These are phyloP conservation scores for Diospyros lotus DNA, from an alignment of 148 eudicot genomes.

Conservation along the genomic window DNA sequence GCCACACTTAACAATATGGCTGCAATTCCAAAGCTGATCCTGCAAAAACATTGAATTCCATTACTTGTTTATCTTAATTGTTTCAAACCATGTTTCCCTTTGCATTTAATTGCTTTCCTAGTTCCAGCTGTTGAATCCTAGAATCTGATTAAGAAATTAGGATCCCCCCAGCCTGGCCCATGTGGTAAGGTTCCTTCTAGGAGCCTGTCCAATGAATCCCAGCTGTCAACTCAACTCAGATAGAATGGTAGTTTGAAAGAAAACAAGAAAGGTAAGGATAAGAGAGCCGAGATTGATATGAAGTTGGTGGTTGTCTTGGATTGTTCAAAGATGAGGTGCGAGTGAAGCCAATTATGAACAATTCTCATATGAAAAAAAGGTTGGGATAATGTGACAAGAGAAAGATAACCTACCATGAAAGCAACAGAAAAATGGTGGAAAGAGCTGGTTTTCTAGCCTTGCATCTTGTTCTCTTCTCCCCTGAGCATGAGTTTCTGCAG, in stretches of 20 bases:
- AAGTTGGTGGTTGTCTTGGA: neutral
- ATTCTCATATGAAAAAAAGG: too few relatives aligned
- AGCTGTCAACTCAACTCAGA: neutral
- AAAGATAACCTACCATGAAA: conserved; percentile 54
- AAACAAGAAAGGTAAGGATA: neutral
- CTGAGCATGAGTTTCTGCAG: conserved; percentile 16
- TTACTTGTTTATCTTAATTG: neutral
- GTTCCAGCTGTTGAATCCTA: too few relatives aligned
- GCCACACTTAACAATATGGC: conserved; percentile 31
- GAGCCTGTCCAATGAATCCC: neutral
- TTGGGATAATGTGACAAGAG: neutral
- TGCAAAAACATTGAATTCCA: conserved; percentile 19
- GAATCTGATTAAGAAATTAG: neutral
- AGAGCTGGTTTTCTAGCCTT: conserved; percentile 14
- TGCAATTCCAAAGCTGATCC: conserved; percentile 50
- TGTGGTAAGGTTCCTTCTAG: conserved; percentile 12
- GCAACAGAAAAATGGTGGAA: conserved; percentile 19
- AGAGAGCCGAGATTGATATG: neutral
- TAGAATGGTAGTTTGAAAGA: too few relatives aligned
- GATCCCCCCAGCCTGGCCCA: conserved; percentile 6
- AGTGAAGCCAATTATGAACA: neutral
- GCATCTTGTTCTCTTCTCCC: conserved; percentile 16
- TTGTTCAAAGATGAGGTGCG: neutral
- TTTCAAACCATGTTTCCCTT: neutral
- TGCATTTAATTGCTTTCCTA: neutral